Conservation (phyloP, 148 eudicot genomes). For the Linanthus parryae region DNA sequence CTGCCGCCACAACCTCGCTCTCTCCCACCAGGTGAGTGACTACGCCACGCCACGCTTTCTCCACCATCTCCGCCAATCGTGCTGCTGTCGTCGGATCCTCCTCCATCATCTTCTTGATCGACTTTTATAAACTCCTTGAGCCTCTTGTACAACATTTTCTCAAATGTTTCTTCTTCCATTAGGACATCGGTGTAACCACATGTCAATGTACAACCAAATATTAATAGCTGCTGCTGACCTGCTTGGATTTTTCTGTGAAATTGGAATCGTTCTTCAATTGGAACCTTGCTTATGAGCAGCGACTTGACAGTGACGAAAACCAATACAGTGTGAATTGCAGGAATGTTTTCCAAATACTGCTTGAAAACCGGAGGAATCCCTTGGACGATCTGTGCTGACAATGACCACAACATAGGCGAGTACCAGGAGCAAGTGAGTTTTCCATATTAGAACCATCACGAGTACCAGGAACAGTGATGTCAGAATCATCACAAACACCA, state of each 20-base stretch:
- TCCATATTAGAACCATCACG: conserved; percentile 50
- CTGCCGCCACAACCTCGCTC: conserved; percentile 32
- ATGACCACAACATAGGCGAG: conserved; percentile 24
- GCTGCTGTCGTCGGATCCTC: background rate
- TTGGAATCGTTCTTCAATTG: conserved; percentile 35
- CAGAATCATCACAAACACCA: conserved; percentile 39
- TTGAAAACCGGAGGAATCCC: conserved; percentile 52
- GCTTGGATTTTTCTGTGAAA: conserved; percentile 41
- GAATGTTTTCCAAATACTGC: conserved; percentile 37
- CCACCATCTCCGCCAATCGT: conserved; percentile 23
- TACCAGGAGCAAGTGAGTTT: conserved; percentile 33
- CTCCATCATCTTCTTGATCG: conserved; percentile 21
- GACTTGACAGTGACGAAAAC: conserved; percentile 44
- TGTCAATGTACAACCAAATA: conserved; percentile 47
- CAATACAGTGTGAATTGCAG: conserved; percentile 37
- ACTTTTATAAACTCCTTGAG: conserved; percentile 36
- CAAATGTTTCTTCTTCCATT: conserved; percentile 34
- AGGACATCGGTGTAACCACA: conserved; percentile 45
- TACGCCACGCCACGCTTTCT: conserved; percentile 31
- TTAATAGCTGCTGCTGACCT: conserved; percentile 25
- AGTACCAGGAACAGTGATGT: conserved; percentile 41
- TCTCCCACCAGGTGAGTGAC: conserved; percentile 48
- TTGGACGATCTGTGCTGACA: conserved; percentile 47
- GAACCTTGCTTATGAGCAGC: conserved; percentile 38
- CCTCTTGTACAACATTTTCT: conserved; percentile 21